These are phyloP conservation scores for Sinapis alba DNA, from an alignment of 441 rosid genomes.

Conservation along the genomic window DNA sequence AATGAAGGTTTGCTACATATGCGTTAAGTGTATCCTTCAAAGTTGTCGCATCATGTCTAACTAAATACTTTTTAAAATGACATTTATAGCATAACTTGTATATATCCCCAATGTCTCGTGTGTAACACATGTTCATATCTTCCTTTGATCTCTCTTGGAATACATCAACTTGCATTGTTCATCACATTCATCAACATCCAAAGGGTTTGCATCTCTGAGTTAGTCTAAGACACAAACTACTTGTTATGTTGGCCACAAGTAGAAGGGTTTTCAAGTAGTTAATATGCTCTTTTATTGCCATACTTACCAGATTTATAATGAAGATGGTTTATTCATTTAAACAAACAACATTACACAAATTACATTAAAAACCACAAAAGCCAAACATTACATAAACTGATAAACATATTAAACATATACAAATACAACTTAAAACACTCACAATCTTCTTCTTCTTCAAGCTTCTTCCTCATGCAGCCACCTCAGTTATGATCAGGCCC, in stretches of 20 bases:
- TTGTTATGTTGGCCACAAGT: not conserved
- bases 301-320: not conserved
- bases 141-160: slow-evolving; percentile 15
- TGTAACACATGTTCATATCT: slow-evolving; percentile 21
- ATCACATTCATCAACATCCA: not conserved
- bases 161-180: slow-evolving; percentile 5
- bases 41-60: not conserved
- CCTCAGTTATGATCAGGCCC: not conserved
- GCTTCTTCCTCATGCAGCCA: not conserved
- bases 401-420: not conserved
- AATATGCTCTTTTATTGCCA: no score
- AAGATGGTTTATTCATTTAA: not conserved
- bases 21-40: not conserved
- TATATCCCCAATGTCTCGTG: slow-evolving; percentile 22
- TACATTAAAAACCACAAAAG: not conserved
- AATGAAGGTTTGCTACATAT: not conserved
- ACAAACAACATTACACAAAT: not conserved
- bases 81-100: not conserved
- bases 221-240: not conserved
- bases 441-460: not conserved
- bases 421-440: no score
- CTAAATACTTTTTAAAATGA: not conserved
- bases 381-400: no score
- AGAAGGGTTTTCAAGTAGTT: not conserved
- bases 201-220: not conserved